A percentile compares a stretch with the other conserved stretches of the same genome.
Conservation (phyloP, 202 grass and related monocot genomes). For the Carex sylvatica region DNA sequence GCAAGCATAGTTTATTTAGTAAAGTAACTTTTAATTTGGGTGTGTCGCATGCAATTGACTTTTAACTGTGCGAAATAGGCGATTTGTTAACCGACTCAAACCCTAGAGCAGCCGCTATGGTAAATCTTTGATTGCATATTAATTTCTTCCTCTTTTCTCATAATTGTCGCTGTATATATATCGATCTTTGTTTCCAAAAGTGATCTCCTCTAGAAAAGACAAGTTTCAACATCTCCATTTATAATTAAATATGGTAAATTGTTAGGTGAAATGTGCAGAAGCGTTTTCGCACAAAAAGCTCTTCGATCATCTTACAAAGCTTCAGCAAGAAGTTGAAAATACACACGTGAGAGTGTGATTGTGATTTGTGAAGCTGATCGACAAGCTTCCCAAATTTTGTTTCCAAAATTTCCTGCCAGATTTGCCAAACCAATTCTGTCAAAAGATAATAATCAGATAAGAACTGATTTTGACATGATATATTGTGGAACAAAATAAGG, state of each 20-base stretch:
- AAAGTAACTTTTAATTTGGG: no score
- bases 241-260: neutral
- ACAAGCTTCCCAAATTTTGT: neutral
- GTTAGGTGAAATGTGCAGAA: neutral
- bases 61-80: no score
- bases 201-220: neutral
- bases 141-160: no score
- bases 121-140: no score
- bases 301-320: neutral
- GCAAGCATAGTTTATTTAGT: no score
- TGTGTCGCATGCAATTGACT: no score
- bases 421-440: constrained; percentile 24
- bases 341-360: constrained; percentile 11
- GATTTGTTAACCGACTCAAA: no score
- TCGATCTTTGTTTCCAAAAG: neutral
- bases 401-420: constrained; percentile 19
- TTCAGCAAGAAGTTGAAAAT: neutral
- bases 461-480: constrained; percentile 3
- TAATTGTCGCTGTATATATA: no score
- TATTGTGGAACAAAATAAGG: neutral
- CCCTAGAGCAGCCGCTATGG: no score
- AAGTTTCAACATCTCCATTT: neutral
- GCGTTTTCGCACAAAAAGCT: neutral
- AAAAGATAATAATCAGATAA: neutral
- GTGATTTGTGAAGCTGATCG: neutral